Evolutionary conservation across 2,329 filamentous ascomycete species (phyloP).

Genomic region (Hypoxylon sp.): DNA sequence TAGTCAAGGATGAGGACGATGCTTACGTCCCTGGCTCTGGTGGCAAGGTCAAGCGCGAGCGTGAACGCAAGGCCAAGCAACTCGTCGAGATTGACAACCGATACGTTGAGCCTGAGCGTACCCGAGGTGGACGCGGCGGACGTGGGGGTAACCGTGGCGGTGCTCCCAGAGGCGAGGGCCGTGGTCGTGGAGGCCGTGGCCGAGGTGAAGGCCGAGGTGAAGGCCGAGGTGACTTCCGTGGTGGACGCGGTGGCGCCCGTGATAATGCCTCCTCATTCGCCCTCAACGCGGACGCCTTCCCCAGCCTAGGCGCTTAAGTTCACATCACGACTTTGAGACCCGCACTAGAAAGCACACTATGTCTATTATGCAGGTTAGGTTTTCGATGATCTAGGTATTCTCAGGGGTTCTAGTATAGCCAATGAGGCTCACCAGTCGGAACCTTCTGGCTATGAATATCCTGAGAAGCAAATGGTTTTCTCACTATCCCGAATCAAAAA

Average conservation of each 20-base stretch:
- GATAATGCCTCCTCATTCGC: conserved; percentile 67
- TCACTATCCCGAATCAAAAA: conserved; percentile 49
- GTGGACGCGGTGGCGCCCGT: conserved; percentile 63
- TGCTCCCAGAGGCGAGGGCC: conserved; percentile 64
- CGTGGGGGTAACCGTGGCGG: conserved; percentile 66
- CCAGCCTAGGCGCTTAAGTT: conserved; percentile 69
- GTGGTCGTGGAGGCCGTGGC: conserved; percentile 63
- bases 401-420: conserved; percentile 36
- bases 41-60: conserved; percentile 87
- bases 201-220: conserved; percentile 62
- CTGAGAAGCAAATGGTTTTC: conserved; percentile 43
- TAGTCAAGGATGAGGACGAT: conserved; percentile 76
- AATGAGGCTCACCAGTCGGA: conserved; percentile 38
- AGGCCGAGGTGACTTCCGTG: conserved; percentile 59
- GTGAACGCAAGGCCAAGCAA: conserved; percentile 93
- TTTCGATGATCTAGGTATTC: conserved; percentile 35
- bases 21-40: conserved; percentile 81
- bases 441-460: conserved; percentile 47
- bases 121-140: conserved; percentile 68
- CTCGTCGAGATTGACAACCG: conserved; percentile 89
- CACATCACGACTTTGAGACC: conserved; percentile 30
- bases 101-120: conserved; percentile 78
- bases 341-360: conserved; percentile 34
- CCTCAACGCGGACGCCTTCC: conserved; percentile 70
- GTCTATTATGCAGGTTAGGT: conserved; percentile 40